Evolutionary conservation across 768 basidiomycete species (phyloP).

Genomic region (Astraeus odoratus): DNA sequence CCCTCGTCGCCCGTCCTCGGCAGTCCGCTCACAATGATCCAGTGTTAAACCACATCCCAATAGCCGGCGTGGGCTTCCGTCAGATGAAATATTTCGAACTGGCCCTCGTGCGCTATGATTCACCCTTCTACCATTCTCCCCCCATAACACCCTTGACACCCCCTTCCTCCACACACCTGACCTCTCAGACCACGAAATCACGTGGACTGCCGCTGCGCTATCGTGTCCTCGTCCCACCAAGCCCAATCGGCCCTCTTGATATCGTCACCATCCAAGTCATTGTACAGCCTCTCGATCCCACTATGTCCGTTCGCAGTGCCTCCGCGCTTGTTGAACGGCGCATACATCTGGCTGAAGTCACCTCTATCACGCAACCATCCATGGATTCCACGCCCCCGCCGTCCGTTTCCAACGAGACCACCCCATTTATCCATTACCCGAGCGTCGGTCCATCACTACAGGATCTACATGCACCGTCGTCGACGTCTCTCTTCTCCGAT

Average conservation of each 20-base stretch:
- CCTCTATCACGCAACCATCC: conserved; percentile 13
- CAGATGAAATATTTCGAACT: conserved; percentile 68
- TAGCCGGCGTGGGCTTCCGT: conserved; percentile 59
- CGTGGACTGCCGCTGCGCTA: conserved; percentile 57
- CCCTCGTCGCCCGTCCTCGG: not conserved
- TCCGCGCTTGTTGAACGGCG: conserved; percentile 66
- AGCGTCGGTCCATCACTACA: conserved; percentile 13
- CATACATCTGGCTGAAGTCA: conserved; percentile 48
- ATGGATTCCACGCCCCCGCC: conserved; percentile 22
- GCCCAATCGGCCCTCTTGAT: conserved; percentile 66
- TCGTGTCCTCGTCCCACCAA: conserved; percentile 44
- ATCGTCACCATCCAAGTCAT: conserved; percentile 59
- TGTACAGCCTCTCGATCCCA: conserved; percentile 53
- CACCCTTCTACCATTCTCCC: conserved; percentile 37
- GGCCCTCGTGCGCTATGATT: conserved; percentile 63
- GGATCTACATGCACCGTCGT: conserved; percentile 12
- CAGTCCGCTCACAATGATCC: not conserved
- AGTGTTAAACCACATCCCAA: conserved; percentile 66
- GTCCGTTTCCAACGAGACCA: conserved; percentile 26
- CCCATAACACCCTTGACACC: no score
- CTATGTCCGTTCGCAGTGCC: conserved; percentile 53
- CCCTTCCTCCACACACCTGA: conserved; percentile 31
- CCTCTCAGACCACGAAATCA: conserved; percentile 43
- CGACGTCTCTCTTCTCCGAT: conserved; percentile 18
- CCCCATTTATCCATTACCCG: conserved; percentile 4